Evolutionary conservation across 148 eudicot species (phyloP).

Genomic region (Chenopodium suecicum): DNA sequence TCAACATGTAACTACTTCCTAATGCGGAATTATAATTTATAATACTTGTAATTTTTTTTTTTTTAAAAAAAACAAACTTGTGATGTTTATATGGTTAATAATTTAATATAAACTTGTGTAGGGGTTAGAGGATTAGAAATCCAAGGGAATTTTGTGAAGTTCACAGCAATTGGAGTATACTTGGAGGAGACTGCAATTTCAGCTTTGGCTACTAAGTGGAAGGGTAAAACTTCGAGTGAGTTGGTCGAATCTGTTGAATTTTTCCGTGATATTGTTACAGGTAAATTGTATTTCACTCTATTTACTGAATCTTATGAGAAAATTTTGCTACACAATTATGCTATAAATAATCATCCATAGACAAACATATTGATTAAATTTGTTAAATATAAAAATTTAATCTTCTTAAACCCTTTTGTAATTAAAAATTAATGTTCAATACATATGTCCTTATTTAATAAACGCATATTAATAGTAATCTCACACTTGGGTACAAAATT

Average conservation of each 20-base stretch:
- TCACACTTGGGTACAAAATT: too few species aligned
- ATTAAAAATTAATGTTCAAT: too few species aligned
- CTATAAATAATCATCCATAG: neutral
- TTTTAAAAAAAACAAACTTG: neutral
- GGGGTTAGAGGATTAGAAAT: constrained; percentile 74
- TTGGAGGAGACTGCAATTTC: constrained; percentile 50
- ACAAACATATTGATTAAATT: neutral
- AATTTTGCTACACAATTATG: neutral
- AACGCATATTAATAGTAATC: too few species aligned
- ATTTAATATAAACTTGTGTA: constrained; percentile 22
- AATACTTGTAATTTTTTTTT: neutral
- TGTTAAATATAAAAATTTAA: neutral
- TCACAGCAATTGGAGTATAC: constrained; percentile 74
- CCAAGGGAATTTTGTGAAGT: constrained; percentile 53
- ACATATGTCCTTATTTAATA: too few species aligned
- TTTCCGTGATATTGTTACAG: constrained; percentile 63
- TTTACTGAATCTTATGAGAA: neutral
- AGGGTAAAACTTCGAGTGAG: constrained; percentile 52
- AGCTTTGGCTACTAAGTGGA: constrained; percentile 70
- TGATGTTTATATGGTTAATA: neutral
- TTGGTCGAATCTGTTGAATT: constrained; percentile 58
- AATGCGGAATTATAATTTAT: neutral
- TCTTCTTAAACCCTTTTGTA: too few species aligned
- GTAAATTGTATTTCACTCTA: constrained; percentile 19
- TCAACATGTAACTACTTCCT: too few species aligned